Conservation (phyloP, 345 rosid genomes). For the Eucalyptus marginata region DNA sequence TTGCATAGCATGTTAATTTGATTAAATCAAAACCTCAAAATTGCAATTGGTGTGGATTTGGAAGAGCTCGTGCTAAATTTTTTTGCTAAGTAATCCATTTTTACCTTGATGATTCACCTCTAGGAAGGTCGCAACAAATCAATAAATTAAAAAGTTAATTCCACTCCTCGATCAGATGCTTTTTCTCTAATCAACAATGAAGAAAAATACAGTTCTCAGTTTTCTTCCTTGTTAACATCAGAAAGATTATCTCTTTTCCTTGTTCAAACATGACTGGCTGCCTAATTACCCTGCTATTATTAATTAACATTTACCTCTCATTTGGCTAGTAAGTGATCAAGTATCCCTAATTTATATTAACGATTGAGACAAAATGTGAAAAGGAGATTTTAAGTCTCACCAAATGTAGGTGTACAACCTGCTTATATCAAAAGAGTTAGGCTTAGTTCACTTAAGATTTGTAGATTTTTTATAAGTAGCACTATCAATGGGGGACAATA, state of each 20-base stretch:
- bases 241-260: background rate
- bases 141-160: background rate
- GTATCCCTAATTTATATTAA: background rate
- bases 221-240: background rate
- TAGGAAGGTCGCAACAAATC: background rate
- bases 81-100: background rate
- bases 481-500: background rate
- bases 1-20: background rate
- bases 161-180: background rate
- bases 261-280: background rate
- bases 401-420: background rate
- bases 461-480: background rate
- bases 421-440: background rate
- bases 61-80: accelerated
- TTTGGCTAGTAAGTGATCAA: background rate
- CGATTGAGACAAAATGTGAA: background rate
- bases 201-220: background rate
- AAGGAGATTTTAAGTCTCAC: background rate
- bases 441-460: background rate
- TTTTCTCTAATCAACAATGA: background rate
- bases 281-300: background rate
- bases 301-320: background rate
- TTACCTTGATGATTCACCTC: background rate
- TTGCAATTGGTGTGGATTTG: background rate
- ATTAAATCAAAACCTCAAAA: background rate